Base-by-base conservation (phyloP, 2,329 filamentous ascomycete species). In the Ophiostoma perfectum region DNA sequence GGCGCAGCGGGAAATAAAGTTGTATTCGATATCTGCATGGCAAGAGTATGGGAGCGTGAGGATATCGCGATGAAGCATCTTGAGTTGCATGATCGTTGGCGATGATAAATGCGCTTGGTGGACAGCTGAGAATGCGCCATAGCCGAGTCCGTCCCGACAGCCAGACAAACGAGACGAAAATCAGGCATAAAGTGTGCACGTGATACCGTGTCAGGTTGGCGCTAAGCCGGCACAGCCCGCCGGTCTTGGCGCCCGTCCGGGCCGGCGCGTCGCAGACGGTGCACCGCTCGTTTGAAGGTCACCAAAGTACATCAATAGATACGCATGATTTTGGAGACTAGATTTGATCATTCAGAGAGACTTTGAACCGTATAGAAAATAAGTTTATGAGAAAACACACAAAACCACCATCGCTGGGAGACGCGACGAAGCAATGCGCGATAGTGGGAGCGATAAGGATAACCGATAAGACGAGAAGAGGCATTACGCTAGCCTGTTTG, bases 141-240 rank as follows among this genome's bases (percentile, higher is more conserved):
- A 16, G 45, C 45, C 42, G 2, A 47, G 45, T 14, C 45, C n/a
- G 45, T 7, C 49, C n/a, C 9, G 27, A 27, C 42, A 38, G 27
- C 55, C 18, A 27, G 27, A 3, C 55, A 16, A 39, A 44, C 11
- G 12, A 36, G 27, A 36, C 55, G 27, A 18, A 2, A 12, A 45
- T 47, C 41, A 18, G 41, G 39, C n/a, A 45, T 44, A 69, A 65
- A 70, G 65, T 63, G 1, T 4, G 5, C 72, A 73, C 72, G 72
- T 73, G 72, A 73, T 27, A 38, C 0, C 72, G 72, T 69, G 72
- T 68, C 36, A 64, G 36, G 42, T 45, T 71, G 70, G 72, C 67
- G 70, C 27, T 36, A 52, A 42, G 60, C 64, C 65, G 66, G 66
- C 14, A 16, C 16, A 27, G 52, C 18, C 67, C 62, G 64, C 16